Evolutionary conservation across 1,284 basidiomycete genomes (phyloP), one percentile per base, ranked within the genome.

Genomic region (Quambalaria eucalypti): DNA sequence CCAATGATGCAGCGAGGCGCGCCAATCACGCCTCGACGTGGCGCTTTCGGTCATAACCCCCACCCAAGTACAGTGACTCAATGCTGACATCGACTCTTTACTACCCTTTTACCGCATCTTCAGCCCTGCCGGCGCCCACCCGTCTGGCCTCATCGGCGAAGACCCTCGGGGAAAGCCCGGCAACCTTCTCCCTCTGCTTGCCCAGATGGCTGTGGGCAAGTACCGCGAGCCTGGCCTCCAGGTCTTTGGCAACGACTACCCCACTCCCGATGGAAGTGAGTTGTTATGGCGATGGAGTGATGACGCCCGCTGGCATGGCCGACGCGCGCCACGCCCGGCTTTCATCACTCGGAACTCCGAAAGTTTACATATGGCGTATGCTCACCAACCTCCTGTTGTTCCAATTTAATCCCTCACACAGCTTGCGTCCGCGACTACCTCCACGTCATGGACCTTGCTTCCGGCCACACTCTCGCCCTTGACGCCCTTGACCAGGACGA

Each of bases 161-260:
- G 93, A 97, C 71, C 95, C 95, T 9, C 82, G 83, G 51, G 95
- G 95, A 52, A 86, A 89, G 62, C 95, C 95, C 5, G 90, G 89
- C 57, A 98, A 99, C 78, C 82, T 99, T 28, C 80, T 99, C 31
- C 95, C 95, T 12, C 80, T 98, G 7, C 84, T 98, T 40, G 88
- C 91, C 4, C 91, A 96, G 57, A 97, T 98, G 83, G 92, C 95
- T 2, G 80, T 91, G 52, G 95, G 95, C 40, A 85, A 90, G 61
- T 84, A 92, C 69, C 84, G 86, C 63, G 84, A 87, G 57, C 79
- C 83, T 8, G 84, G 83, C 6, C 80, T 99, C 55, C 87, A 91
- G 76, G 88, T 99, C 12, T 98, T 97, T 74, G 95, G 95, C 49
- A 90, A 95, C 76, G 91, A 99, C 78, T 99, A 96, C 78, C 91